Base-by-base conservation (phyloP, 1,139 yeast genomes). In the Pichia sp. region DNA sequence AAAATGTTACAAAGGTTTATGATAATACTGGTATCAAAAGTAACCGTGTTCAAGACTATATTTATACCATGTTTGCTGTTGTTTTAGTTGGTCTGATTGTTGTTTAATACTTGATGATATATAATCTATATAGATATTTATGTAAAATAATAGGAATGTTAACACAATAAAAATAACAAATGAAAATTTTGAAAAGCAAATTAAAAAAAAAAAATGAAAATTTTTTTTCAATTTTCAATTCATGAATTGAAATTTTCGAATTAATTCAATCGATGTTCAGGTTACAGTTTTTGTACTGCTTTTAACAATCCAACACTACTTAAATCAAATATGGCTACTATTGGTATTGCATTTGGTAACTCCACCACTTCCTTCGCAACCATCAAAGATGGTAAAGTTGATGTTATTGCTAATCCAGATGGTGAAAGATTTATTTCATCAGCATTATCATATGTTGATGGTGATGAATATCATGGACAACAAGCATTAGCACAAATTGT, bases 391-490 rank as follows among this genome's bases (percentile, higher is more conserved):
- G 95, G 96, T 51, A 87, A 85, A 68, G 95, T 89, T 53, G 97
- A 92, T 64, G 96, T 92, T 56, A 92, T 92, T 68, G 98, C 98
- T 59, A 92, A 92, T 79, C 97, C 95, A 60, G 98, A 92, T 65
- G 99, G 99, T 68, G 98, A 94, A 71, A 89, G 98, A 73, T 79
- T 94, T 53, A 92, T 92, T 65, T 96, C 97, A 55, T 85, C 97
- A 24, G 86, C 86, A 49, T 76, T 92, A 56, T 83, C 97, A 16
- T 92, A 90, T 67, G 89, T 89, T 53, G 96, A 95, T 55, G 83
- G 78, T 48, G 97, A 92, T 67, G 98, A 92, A 72, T 92, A 87
- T 72, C 97, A 92, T 66, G 99, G 99, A 53, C 85, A 88, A 56
- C 97, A 94, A 73, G 98, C 98, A 53, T 73, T 83, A 62, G 87